Conservation (phyloP, 345 rosid species). For the Sapria himalayana region DNA sequence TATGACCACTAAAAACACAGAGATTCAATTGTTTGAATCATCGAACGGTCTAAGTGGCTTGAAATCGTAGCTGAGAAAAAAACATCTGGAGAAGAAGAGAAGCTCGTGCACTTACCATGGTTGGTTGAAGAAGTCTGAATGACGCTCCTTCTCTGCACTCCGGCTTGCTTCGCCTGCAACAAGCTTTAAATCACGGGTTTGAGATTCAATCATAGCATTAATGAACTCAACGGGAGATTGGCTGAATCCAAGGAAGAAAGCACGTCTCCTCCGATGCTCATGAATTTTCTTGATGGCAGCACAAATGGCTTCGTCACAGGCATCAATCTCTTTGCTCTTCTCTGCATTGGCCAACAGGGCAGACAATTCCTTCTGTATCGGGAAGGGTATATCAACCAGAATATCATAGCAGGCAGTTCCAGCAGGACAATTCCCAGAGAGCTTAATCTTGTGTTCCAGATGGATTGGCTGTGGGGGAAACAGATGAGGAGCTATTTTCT, state of each 20-base stretch:
- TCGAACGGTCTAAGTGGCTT: not conserved
- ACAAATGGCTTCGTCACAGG: slow-evolving; percentile 89
- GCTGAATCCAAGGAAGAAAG: slow-evolving; percentile 92
- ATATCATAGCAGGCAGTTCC: slow-evolving; percentile 91
- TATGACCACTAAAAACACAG: too few relatives aligned
- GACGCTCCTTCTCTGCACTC: slow-evolving; percentile 72
- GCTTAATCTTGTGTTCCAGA: slow-evolving; percentile 79
- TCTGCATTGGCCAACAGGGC: slow-evolving; percentile 74
- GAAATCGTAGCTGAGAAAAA: not conserved
- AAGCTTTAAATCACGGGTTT: slow-evolving; percentile 70
- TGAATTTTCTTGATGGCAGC: slow-evolving; percentile 79
- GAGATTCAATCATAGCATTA: slow-evolving; percentile 81
- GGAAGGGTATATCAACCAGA: slow-evolving; percentile 75
- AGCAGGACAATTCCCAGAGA: slow-evolving; percentile 63
- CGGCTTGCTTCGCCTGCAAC: slow-evolving; percentile 80
- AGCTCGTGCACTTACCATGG: slow-evolving; percentile 48
- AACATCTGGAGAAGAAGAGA: not conserved
- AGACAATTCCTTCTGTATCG: slow-evolving; percentile 79
- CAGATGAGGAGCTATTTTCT: slow-evolving; percentile 64
- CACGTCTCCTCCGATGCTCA: slow-evolving; percentile 79
- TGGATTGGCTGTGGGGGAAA: slow-evolving; percentile 77
- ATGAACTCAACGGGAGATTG: slow-evolving; percentile 93
- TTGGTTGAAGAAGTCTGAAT: slow-evolving; percentile 77
- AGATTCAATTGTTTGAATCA: slow-evolving; percentile 8
- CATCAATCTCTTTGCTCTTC: slow-evolving; percentile 88